Percentiles rank a stretch among this genome's conserved stretches.
Evolutionary conservation across 108 stramenopile species (phyloP).

Genomic region (Fistulifera pelliculosa): DNA sequence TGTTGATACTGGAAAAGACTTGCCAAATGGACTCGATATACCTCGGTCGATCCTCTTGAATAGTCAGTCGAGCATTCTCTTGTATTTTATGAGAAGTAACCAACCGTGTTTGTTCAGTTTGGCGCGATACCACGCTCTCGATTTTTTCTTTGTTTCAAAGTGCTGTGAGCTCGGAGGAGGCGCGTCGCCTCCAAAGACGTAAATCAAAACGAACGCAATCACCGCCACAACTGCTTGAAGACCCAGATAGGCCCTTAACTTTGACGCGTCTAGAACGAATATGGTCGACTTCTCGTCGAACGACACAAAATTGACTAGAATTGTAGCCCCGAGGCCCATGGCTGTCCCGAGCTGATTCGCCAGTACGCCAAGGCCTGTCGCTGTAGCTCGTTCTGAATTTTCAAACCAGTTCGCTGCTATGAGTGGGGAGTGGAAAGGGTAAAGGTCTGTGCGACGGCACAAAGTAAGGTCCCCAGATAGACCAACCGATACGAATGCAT

Average conservation of each 20-base stretch:
- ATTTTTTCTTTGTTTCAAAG: too few species aligned
- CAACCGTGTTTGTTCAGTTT: too few species aligned
- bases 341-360: conserved; percentile 1
- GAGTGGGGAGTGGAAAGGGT: conserved; percentile 3
- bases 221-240: background rate
- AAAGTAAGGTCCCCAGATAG: conserved; percentile 2
- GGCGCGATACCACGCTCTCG: too few species aligned
- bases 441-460: conserved; percentile 7
- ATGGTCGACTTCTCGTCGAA: too few species aligned
- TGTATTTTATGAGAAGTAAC: too few species aligned
- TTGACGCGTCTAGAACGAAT: too few species aligned
- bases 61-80: too few species aligned
- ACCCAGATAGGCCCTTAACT: background rate
- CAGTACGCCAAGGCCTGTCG: conserved; percentile 4
- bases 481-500: background rate
- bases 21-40: background rate
- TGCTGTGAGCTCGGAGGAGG: background rate
- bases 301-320: background rate
- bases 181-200: background rate
- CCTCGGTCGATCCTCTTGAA: too few species aligned
- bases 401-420: conserved; percentile 6
- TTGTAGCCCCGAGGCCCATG: conserved; percentile 3
- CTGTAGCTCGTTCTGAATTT: conserved; percentile 3
- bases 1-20: background rate
- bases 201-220: background rate